These are phyloP conservation scores for Arachis monticola DNA, from an alignment of 331 rosid genomes.

Conservation along the genomic window DNA sequence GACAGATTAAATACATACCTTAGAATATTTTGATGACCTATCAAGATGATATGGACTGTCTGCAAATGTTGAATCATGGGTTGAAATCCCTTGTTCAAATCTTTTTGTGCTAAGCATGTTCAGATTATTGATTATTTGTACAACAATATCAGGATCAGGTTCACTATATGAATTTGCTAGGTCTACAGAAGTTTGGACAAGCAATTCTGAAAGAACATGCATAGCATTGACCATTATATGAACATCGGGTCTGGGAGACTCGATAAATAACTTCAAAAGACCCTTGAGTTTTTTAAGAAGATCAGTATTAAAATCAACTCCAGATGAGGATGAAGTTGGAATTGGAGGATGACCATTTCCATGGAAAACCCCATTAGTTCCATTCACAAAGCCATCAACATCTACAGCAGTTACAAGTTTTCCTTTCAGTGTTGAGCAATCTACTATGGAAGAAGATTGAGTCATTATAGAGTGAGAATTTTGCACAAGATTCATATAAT, in stretches of 20 bases:
- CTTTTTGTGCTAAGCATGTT: conserved; percentile 41
- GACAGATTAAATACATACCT: conserved; percentile 53
- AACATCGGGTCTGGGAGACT: conserved; percentile 53
- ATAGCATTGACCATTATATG: conserved; percentile 46
- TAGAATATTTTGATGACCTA: conserved; percentile 45
- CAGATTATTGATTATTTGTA: conserved; percentile 57
- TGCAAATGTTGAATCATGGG: conserved; percentile 39
- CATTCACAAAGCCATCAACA: conserved; percentile 36
- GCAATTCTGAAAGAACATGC: conserved; percentile 63
- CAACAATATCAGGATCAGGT: conserved; percentile 46
- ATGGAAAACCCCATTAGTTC: conserved; percentile 40
- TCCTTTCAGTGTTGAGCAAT: conserved; percentile 28
- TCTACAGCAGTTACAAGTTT: conserved; percentile 23
- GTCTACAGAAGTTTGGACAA: conserved; percentile 48
- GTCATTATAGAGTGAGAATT: conserved; percentile 32
- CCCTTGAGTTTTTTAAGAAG: conserved; percentile 45
- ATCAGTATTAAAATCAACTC: conserved; percentile 38
- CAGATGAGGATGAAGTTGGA: conserved; percentile 41
- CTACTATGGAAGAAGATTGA: conserved; percentile 35
- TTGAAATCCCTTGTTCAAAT: conserved; percentile 41
- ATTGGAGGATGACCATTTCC: conserved; percentile 27
- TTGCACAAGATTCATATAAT: conserved; percentile 34
- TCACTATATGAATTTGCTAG: conserved; percentile 45
- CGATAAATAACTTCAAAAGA: conserved; percentile 48
- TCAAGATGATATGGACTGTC: conserved; percentile 40